These are phyloP conservation scores for Patellaria atrata DNA, from an alignment of 495 filamentous ascomycete species.

Conservation along the genomic window DNA sequence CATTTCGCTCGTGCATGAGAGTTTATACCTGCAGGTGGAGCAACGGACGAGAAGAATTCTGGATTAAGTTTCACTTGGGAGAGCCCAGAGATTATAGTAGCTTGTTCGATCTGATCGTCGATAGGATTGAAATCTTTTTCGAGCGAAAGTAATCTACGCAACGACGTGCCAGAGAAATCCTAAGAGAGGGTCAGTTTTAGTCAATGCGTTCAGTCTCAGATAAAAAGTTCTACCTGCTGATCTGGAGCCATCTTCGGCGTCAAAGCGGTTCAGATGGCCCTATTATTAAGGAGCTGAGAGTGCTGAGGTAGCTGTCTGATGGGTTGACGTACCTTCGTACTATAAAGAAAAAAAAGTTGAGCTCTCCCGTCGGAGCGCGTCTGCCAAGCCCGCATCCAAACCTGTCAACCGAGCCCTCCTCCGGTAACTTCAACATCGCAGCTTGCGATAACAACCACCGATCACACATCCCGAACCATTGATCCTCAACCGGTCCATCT, in stretches of 20 bases:
- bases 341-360: no score
- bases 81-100: constrained; percentile 12
- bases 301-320: not conserved
- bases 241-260: not conserved
- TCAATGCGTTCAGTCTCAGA: not conserved
- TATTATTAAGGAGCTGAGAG: not conserved
- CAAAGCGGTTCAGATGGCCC: not conserved
- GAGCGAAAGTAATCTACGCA: constrained; percentile 15
- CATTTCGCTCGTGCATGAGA: constrained; percentile 42
- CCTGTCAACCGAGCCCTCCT: no score
- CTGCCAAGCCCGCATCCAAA: no score
- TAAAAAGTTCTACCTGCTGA: constrained; percentile 1
- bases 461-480: no score
- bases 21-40: no score
- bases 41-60: constrained; percentile 23
- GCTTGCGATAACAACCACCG: no score
- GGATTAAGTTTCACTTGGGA: constrained; percentile 4
- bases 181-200: no score
- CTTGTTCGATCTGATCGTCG: constrained; percentile 18
- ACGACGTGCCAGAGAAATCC: constrained; percentile 4
- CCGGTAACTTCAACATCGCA: no score
- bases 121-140: constrained; percentile 10
- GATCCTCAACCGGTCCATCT: no score
- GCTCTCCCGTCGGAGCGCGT: no score
- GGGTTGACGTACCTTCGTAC: no score